These are phyloP conservation scores for Saksenaea oblongispora DNA, from an alignment of 371 early-diverging fungal genomes.

Conservation along the genomic window DNA sequence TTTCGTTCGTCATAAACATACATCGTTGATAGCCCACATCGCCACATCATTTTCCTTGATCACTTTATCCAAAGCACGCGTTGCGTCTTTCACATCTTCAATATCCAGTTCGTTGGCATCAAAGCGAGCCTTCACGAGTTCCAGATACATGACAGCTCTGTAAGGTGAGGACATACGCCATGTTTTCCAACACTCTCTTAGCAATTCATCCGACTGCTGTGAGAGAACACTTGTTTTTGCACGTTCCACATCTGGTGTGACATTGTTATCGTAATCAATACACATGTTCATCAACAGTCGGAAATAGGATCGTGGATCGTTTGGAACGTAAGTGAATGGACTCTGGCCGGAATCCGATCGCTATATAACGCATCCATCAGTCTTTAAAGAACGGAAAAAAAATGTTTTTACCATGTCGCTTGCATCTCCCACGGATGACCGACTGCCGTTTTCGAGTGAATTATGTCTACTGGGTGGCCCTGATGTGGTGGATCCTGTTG, in stretches of 20 bases:
- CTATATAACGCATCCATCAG: too few species aligned
- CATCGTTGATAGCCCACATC: slow-evolving; percentile 58
- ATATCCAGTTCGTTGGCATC: slow-evolving; percentile 46
- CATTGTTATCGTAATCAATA: slow-evolving; percentile 55
- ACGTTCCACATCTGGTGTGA: slow-evolving; percentile 48
- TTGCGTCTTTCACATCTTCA: slow-evolving; percentile 55
- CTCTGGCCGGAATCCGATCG: slow-evolving; percentile 14
- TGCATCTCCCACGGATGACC: background rate
- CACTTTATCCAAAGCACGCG: slow-evolving; percentile 46
- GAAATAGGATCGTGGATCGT: slow-evolving; percentile 59
- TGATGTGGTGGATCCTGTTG: background rate
- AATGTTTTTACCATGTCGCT: background rate
- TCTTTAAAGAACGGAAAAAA: background rate
- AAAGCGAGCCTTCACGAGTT: slow-evolving; percentile 57
- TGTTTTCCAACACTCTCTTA: slow-evolving; percentile 68
- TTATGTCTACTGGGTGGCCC: background rate
- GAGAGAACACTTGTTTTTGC: slow-evolving; percentile 57
- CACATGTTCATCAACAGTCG: slow-evolving; percentile 60
- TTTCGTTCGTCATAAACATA: slow-evolving; percentile 17
- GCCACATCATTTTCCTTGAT: slow-evolving; percentile 48
- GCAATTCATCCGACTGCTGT: slow-evolving; percentile 57
- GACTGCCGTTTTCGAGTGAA: background rate
- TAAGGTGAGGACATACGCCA: slow-evolving; percentile 73
- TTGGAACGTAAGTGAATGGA: slow-evolving; percentile 55
- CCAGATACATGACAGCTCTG: slow-evolving; percentile 66